Evolutionary conservation across 2,329 filamentous ascomycete genomes (phyloP).

Genomic region (Colletotrichum godetiae): DNA sequence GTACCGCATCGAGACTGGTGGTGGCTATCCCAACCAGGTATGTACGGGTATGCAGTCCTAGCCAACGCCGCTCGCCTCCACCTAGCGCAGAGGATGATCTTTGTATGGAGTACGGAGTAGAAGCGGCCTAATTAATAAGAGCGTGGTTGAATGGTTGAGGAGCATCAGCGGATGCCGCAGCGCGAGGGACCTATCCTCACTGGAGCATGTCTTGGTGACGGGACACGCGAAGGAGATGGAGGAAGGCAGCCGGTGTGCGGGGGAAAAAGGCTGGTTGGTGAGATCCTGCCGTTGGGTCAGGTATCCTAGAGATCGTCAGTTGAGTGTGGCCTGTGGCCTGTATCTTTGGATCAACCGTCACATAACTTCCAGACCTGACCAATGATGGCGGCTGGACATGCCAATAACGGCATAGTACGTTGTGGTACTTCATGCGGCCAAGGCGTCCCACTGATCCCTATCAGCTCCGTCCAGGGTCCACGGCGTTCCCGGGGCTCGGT

Average conservation of each 20-base stretch:
- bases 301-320: slow-evolving; percentile 16
- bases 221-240: not conserved
- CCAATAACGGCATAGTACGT: slow-evolving; percentile 34
- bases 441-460: slow-evolving; percentile 22
- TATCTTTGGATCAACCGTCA: slow-evolving; percentile 9
- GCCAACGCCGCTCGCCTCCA: slow-evolving; percentile 9
- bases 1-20: slow-evolving; percentile 14
- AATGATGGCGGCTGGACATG: slow-evolving; percentile 34
- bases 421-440: slow-evolving; percentile 28
- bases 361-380: not conserved
- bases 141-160: slow-evolving; percentile 2
- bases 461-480: slow-evolving; percentile 27
- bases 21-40: slow-evolving; percentile 5
- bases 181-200: not conserved
- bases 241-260: slow-evolving; percentile 15
- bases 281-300: slow-evolving; percentile 24
- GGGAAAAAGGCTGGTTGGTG: slow-evolving; percentile 8
- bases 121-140: not conserved
- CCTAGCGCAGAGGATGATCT: not conserved
- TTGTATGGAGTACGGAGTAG: not conserved
- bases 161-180: not conserved
- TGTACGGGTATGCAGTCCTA: slow-evolving; percentile 29
- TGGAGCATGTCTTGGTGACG: slow-evolving; percentile 11
- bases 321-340: slow-evolving; percentile 1
- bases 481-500: slow-evolving; percentile 25